These are phyloP conservation scores for Coniochaeta sp. DNA, from an alignment of 2,329 filamentous ascomycete species.

Conservation along the genomic window DNA sequence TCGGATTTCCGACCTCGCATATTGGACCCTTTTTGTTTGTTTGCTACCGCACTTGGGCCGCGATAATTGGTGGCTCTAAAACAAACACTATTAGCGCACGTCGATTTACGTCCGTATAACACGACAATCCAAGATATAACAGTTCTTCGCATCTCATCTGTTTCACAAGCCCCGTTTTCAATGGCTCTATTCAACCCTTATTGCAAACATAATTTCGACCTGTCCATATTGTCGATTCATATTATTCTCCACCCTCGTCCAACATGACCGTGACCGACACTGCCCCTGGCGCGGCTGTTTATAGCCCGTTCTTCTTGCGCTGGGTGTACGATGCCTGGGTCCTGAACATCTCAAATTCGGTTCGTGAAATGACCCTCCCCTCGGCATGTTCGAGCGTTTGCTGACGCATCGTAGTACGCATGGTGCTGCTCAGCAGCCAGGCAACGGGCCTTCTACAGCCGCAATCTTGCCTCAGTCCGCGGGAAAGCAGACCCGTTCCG, in stretches of 20 bases:
- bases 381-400: too few species aligned
- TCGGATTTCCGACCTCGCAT: conserved; percentile 1
- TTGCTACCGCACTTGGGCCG: background rate
- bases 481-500: background rate
- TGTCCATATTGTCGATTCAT: background rate
- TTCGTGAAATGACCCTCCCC: background rate
- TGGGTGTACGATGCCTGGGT: background rate
- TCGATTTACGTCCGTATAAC: background rate
- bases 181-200: background rate
- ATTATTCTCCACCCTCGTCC: background rate
- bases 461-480: background rate
- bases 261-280: background rate
- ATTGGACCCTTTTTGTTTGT: background rate
- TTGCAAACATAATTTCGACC: background rate
- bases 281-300: background rate
- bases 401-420: background rate
- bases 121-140: background rate
- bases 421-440: background rate
- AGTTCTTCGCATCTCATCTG: background rate
- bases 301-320: background rate
- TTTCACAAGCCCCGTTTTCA: background rate
- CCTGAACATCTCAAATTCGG: background rate
- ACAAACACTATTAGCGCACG: background rate
- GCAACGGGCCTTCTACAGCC: background rate
- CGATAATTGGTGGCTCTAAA: background rate